Percentiles rank a stretch among this genome's conserved stretches.
phyloP scores from a whole-genome alignment of 441 rosid species.

The Dalechampia spathulata region DNA sequence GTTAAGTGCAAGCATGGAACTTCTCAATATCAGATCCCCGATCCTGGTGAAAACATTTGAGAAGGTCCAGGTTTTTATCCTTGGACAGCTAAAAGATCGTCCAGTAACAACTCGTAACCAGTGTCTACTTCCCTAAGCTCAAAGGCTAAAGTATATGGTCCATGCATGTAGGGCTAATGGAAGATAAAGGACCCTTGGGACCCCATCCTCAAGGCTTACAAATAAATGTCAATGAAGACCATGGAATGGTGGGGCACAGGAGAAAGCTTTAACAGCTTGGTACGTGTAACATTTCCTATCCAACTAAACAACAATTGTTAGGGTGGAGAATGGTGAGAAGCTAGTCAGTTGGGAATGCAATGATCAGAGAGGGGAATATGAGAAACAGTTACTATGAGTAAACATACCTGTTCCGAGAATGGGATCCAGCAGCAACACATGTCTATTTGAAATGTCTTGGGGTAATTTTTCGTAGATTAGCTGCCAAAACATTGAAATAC shows the following conservation, averaged over 20 bases:
- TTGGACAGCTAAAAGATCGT: no score
- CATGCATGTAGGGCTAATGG: no score
- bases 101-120: no score
- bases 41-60: no score
- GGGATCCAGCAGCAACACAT: constrained; percentile 86
- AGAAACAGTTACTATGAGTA: background rate
- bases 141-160: no score
- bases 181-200: no score
- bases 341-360: background rate
- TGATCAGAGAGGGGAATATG: background rate
- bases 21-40: no score
- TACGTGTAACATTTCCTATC: background rate
- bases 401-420: constrained; percentile 90
- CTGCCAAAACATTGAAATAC: constrained; percentile 34
- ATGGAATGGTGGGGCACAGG: background rate
- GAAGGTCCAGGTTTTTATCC: no score
- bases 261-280: background rate
- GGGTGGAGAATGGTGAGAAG: background rate
- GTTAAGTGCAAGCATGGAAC: no score
- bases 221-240: no score
- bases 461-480: constrained; percentile 92
- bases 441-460: constrained; percentile 84
- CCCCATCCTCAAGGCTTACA: no score
- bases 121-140: no score
- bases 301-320: background rate